phyloP scores from a whole-genome alignment of 305 asterid species.

The Solanum hybrid region DNA sequence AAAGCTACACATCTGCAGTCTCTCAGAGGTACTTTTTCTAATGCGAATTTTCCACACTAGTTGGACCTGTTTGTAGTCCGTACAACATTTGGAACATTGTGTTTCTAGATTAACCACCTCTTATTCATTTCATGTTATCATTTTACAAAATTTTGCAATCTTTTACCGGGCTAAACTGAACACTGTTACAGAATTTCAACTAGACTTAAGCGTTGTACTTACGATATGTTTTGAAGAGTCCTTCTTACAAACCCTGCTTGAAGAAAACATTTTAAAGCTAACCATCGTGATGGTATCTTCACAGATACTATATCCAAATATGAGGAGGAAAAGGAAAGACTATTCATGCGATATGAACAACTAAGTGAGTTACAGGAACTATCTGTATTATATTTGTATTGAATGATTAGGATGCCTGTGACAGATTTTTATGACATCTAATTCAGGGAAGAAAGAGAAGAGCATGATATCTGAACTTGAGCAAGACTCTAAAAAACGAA shows the following conservation, averaged over 20 bases:
- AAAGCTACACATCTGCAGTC: conserved; percentile 64
- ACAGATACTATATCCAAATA: conserved; percentile 65
- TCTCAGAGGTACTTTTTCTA: conserved; percentile 45
- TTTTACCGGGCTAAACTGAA: not conserved
- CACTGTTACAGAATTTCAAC: not conserved
- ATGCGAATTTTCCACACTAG: not conserved
- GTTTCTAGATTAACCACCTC: conserved; percentile 1
- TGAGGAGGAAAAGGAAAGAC: conserved; percentile 71
- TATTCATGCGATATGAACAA: conserved; percentile 62
- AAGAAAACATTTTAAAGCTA: not conserved
- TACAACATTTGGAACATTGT: not conserved
- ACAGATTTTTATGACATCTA: not conserved
- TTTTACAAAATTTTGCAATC: not conserved
- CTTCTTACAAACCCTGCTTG: not conserved
- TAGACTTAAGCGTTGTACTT: not conserved
- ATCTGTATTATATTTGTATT: not conserved
- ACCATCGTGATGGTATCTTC: conserved; percentile 11
- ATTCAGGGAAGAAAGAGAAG: conserved; percentile 85
- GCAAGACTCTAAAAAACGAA: conserved; percentile 53
- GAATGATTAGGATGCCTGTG: not conserved
- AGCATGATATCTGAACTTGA: conserved; percentile 56
- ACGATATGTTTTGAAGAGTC: not conserved
- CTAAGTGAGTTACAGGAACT: conserved; percentile 46
- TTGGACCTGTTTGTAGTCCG: not conserved
- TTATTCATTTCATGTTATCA: not conserved